Percentiles rank a stretch among this genome's conserved stretches.
phyloP scores from a whole-genome alignment of 768 basidiomycete species.

The Mycena rebaudengoi region DNA sequence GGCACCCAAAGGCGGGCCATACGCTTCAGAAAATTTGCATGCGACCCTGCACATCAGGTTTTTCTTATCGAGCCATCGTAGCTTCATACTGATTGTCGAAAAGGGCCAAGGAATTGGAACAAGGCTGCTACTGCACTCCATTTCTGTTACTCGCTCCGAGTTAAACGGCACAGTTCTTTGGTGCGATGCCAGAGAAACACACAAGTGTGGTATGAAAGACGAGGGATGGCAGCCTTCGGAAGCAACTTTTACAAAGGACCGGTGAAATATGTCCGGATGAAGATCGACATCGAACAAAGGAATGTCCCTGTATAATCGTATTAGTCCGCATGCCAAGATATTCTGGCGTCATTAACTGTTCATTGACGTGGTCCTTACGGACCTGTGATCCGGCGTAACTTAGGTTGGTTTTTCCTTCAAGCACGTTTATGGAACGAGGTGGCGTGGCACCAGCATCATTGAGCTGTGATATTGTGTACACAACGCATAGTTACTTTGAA shows the following conservation, averaged over 20 bases:
- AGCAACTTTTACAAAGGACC: constrained; percentile 59
- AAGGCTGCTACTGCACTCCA: constrained; percentile 51
- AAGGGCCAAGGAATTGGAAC: constrained; percentile 63
- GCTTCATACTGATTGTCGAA: not conserved
- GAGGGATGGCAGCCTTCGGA: constrained; percentile 60
- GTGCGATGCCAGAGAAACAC: constrained; percentile 65
- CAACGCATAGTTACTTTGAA: not conserved
- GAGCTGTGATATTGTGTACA: not conserved
- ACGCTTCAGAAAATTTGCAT: constrained; percentile 72
- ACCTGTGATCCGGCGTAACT: not conserved
- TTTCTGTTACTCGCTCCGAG: constrained; percentile 49
- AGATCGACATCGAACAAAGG: constrained; percentile 39
- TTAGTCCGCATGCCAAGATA: constrained; percentile 1
- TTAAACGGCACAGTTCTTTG: constrained; percentile 54
- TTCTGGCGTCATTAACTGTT: not conserved
- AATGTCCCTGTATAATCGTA: no score
- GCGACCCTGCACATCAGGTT: constrained; percentile 51
- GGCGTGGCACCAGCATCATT: not conserved
- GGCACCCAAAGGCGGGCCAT: constrained; percentile 32
- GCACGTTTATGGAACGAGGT: not conserved
- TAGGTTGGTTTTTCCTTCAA: not conserved
- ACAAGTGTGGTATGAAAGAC: constrained; percentile 59
- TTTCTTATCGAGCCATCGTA: not conserved
- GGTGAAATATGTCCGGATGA: constrained; percentile 68
- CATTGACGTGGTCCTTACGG: not conserved